Base-by-base conservation (phyloP, 768 basidiomycete genomes). In the Boletus reticuloceps region DNA sequence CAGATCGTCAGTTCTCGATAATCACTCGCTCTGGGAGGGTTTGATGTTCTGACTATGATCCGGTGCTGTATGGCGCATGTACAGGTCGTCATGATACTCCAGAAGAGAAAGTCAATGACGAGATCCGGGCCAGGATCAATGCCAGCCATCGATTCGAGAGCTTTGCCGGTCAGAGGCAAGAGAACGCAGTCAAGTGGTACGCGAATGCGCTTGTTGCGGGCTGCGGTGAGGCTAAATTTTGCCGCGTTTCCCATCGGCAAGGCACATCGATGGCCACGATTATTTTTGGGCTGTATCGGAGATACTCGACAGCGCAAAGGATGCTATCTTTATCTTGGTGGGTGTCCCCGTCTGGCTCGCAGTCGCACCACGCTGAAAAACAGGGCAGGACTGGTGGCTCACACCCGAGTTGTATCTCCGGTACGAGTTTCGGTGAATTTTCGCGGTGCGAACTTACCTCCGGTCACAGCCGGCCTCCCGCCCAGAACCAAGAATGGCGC, bases 261-360 rank as follows among this genome's bases (percentile, higher is more conserved):
- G 88, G 86, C 93, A 94, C 67, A 81, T 96, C 45, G 95, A 96
- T 63, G 96, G 96, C 0, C 92, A 97, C 54, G 95, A 98, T 73
- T 98, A 96, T 70, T 90, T 98, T 81, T 98, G 89, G 82, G 95
- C 96, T 0, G 68, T 97, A 36, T 92, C 91, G 2, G 93, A 96
- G 72, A 78, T 95, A 72, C 78, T 98, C n/a, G 89, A 90, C 45
- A 81, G 75, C 34, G 91, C 91, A 4, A 80, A 80, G 54, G 89
- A 96, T 65, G 83, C 73, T 31, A 97, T 98, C 65, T 95, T 92
- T 71, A 97, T 98, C 59, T 63, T 90, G 59, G 94, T 88, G 52
- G 7, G 78, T 61, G 37, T 38, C 9, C 36, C 19, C 38, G 38
- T 41, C 48, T 27, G 34, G 20, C 13, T 13, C 12, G n/a, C 10